Evolutionary conservation across 495 filamentous ascomycete genomes (phyloP), one percentile per base, ranked within the genome.

Genomic region (Penicillium cosmopolitanum): DNA sequence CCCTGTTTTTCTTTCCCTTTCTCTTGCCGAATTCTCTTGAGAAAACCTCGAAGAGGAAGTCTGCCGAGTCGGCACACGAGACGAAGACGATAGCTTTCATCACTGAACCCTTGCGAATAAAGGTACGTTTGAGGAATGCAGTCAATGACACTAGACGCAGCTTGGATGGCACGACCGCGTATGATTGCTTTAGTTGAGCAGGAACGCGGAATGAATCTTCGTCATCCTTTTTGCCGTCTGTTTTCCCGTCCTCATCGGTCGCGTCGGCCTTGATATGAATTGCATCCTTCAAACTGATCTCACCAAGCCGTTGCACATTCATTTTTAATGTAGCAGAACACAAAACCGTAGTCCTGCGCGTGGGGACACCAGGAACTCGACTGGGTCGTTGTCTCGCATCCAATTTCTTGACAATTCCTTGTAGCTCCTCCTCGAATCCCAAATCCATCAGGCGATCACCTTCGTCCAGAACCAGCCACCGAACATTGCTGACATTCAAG

Each of bases 321-420:
- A 95, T 91, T 77, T 97, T 97, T 86, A 98, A 88, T 1, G 95
- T 98, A 10, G 95, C 95, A 7, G 93, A 97, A 70, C 95, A 98
- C 8, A 98, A 80, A n/a, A 97, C 82, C 0, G 93, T 98, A 0
- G 90, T 90, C 57, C 95, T 80, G 59, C 87, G 83, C 25, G 81
- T 78, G 0, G 96, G 96, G 6, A 98, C 77, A 6, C 77, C 85
- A 53, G 67, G 78, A 63, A 74, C 82, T 50, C 72, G 72, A 61
- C 77, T 76, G 2, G 73, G 69, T 33, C 74, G 69, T 66, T 79
- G 70, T 62, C 77, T 67, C 4, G 75, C 75, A 57, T 83, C 75
- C 16, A 96, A 86, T 67, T 91, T 92, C 60, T 85, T 76, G 6
- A 98, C 84, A 65, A 98, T 96, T 21, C 81, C 87, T 66, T 89